Conservation (phyloP, 176 grass and related monocot species). For the Cocos nucifera region DNA sequence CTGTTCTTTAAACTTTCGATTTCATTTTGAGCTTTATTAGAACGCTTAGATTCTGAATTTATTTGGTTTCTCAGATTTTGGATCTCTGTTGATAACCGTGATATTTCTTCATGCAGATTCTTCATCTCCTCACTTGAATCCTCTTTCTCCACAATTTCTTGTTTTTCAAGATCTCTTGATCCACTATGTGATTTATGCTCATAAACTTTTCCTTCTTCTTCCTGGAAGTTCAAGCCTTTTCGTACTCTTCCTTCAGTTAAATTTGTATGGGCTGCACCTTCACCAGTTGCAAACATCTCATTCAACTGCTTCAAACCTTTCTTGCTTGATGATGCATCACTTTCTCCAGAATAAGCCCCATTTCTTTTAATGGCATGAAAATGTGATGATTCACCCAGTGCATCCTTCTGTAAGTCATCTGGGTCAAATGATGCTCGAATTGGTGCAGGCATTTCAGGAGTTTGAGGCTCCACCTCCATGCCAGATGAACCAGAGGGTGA, state of each 20-base stretch:
- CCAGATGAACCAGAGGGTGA: slow-evolving; percentile 30
- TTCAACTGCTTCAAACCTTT: slow-evolving; percentile 53
- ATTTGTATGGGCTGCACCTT: slow-evolving; percentile 25
- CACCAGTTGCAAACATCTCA: slow-evolving; percentile 29
- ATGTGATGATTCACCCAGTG: slow-evolving; percentile 25
- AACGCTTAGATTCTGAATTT: slow-evolving; percentile 53
- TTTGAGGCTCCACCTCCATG: slow-evolving; percentile 39
- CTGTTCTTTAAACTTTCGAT: slow-evolving; percentile 41
- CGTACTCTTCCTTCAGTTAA: slow-evolving; percentile 42
- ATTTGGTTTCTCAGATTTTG: slow-evolving; percentile 53
- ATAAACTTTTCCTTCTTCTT: slow-evolving; percentile 37
- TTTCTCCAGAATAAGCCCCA: slow-evolving; percentile 56
- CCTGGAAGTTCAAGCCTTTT: slow-evolving; percentile 43
- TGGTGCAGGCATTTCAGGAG: slow-evolving; percentile 34
- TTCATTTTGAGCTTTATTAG: slow-evolving; percentile 63
- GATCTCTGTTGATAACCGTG: slow-evolving; percentile 55
- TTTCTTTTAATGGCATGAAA: slow-evolving; percentile 42
- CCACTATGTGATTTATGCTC: neutral
- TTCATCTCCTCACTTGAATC: slow-evolving; percentile 27
- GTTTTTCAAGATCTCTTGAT: neutral
- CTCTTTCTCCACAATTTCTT: slow-evolving; percentile 26
- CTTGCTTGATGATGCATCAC: slow-evolving; percentile 28
- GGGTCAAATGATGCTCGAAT: slow-evolving; percentile 36
- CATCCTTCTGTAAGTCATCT: slow-evolving; percentile 51
- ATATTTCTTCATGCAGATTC: slow-evolving; percentile 63